Evolutionary conservation across 2,329 filamentous ascomycete genomes (phyloP), one percentile per base, ranked within the genome.

Genomic region (Emergomyces africanus): DNA sequence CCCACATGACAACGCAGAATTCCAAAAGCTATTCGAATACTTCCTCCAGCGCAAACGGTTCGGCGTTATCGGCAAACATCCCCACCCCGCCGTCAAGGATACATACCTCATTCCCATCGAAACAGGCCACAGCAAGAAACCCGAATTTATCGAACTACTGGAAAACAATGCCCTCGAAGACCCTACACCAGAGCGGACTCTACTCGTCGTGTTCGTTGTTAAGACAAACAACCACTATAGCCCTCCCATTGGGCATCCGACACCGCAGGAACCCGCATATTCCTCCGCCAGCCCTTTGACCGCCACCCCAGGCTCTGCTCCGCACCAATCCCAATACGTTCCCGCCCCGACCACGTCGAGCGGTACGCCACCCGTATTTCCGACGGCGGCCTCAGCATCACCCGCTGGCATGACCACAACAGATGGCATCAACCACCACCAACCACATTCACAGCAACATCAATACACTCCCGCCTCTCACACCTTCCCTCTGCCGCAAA

Each of bases 41-140:
- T 97, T 99, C 69, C 78, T 84, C 48, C 81, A 80, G 56, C 89
- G 92, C 68, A 83, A 88, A 64, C 82, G 90, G 39, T 99, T 95
- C 70, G 92, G 90, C 23, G 92, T 97, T 1, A 81, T 96, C 6
- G 86, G 86, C 15, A 88, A 92, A 68, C 87, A 88, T 70, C 81
- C 82, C 0, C 75, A 85, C 35, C 81, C 84, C 23, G 86, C 90
- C 61, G 87, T 96, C 54, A 86, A 90, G 61, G 92, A 97, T 69
- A 89, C 91, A 1, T 97, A 97, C 71, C 81, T 97, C 37, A 86
- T 96, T 10, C 92, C 94, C 0, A 83, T 97, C 4, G 83, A 90
- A 37, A 81, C 85, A 5, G 90, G 89, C 30, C 79, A 83, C 30
- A 76, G 74, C 39, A 75, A 76, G 54, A 82, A 92, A 49, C 92